Evolutionary conservation across 2,329 filamentous ascomycete genomes (phyloP).

Genomic region (Nigrospora sphaerica): DNA sequence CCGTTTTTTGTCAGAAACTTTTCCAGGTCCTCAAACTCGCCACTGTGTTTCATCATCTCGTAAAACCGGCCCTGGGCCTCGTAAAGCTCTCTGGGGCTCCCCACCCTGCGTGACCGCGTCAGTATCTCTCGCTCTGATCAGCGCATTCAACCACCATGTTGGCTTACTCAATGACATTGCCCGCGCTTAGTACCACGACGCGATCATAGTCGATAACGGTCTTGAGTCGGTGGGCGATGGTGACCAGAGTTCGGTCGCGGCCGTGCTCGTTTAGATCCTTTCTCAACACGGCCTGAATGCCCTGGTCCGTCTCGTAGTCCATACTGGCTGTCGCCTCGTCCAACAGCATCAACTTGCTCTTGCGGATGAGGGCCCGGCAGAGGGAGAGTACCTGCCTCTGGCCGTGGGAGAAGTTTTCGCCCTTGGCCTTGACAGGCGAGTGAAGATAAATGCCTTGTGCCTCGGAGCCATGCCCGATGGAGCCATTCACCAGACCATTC

Average conservation of each 20-base stretch:
- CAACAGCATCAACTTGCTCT: slow-evolving; percentile 47
- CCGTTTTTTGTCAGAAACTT: slow-evolving; percentile 15
- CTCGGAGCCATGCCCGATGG: background rate
- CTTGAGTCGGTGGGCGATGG: slow-evolving; percentile 49
- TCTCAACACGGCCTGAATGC: slow-evolving; percentile 46
- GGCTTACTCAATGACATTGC: slow-evolving; percentile 44
- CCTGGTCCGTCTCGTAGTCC: slow-evolving; percentile 50
- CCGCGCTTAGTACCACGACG: slow-evolving; percentile 49
- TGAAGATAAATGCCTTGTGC: slow-evolving; percentile 28
- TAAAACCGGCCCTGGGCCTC: slow-evolving; percentile 38
- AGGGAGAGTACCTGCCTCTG: slow-evolving; percentile 53
- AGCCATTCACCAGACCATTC: slow-evolving; percentile 15
- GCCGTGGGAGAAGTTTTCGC: slow-evolving; percentile 50
- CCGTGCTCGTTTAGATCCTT: slow-evolving; percentile 37
- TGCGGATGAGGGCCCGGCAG: slow-evolving; percentile 46
- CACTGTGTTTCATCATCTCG: slow-evolving; percentile 49
- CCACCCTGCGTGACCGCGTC: slow-evolving; percentile 23
- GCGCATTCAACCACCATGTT: background rate
- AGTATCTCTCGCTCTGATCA: slow-evolving; percentile 3
- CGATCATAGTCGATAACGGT: slow-evolving; percentile 55
- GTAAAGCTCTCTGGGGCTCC: slow-evolving; percentile 40
- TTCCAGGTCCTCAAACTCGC: slow-evolving; percentile 40
- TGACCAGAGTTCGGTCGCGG: slow-evolving; percentile 44
- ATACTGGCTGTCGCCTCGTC: slow-evolving; percentile 55
- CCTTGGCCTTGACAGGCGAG: slow-evolving; percentile 42